These are phyloP conservation scores for Lagenidium giganteum DNA, from an alignment of 352 stramenopile genomes.

Conservation along the genomic window DNA sequence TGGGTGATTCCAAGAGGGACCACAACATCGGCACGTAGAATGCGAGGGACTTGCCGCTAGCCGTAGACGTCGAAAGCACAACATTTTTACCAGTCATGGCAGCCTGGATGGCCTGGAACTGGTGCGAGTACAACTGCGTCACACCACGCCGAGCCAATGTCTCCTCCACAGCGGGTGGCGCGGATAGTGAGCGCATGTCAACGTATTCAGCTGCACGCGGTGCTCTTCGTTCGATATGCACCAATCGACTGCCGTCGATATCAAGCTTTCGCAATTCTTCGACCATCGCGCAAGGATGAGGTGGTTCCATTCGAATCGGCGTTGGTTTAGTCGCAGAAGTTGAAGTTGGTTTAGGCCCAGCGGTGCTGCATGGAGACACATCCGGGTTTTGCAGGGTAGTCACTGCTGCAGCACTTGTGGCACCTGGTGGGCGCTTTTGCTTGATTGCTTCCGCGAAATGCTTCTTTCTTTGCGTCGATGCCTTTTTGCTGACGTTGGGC, in stretches of 20 bases:
- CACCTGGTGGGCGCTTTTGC: not conserved
- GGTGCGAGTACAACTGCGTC: conserved; percentile 90
- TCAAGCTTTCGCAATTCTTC: conserved; percentile 43
- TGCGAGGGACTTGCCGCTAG: conserved; percentile 95
- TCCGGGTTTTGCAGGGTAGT: no score
- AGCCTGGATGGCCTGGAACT: conserved; percentile 85
- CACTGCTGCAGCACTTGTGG: conserved; percentile 5
- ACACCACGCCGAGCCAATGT: conserved; percentile 51
- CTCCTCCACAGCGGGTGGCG: conserved; percentile 29
- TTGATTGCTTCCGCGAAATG: conserved; percentile 48
- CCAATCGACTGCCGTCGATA: conserved; percentile 72
- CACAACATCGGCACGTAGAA: conserved; percentile 94
- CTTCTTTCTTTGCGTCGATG: conserved; percentile 43
- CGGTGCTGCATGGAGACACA: no score
- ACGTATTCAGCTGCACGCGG: conserved; percentile 38
- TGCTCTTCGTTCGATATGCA: conserved; percentile 62
- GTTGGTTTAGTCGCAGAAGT: no score
- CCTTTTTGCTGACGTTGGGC: conserved; percentile 54
- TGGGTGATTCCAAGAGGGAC: conserved; percentile 42
- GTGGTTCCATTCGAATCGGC: no score
- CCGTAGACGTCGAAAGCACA: conserved; percentile 95
- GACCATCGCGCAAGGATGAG: conserved; percentile 9
- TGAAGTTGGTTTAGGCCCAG: no score
- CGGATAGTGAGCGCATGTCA: conserved; percentile 23
- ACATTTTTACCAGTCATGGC: conserved; percentile 86